phyloP scores from a whole-genome alignment of 2,329 filamentous ascomycete genomes.

The Cercospora sp. region DNA sequence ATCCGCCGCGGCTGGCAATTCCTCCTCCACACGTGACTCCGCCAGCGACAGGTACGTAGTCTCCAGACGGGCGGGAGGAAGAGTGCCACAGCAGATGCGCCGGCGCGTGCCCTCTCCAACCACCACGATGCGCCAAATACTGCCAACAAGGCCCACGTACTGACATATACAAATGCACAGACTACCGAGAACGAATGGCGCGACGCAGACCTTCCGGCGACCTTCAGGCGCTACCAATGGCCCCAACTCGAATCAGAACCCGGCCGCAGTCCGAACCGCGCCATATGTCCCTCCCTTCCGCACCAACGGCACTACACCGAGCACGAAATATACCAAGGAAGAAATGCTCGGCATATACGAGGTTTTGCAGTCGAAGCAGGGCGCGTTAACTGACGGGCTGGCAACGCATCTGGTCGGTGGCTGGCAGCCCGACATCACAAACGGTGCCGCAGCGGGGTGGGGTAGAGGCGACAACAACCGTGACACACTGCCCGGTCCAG shows the following conservation, averaged over 20 bases:
- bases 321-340: constrained; percentile 71
- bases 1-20: constrained; percentile 51
- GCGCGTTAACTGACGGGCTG: constrained; percentile 64
- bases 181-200: constrained; percentile 65
- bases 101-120: not conserved
- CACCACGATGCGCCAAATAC: not conserved
- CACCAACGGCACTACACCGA: constrained; percentile 58
- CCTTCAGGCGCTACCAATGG: constrained; percentile 59
- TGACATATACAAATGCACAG: constrained; percentile 40
- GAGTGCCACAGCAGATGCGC: constrained; percentile 15
- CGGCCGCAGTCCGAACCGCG: constrained; percentile 34
- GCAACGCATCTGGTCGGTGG: constrained; percentile 69
- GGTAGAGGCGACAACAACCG: constrained; percentile 73
- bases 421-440: constrained; percentile 76
- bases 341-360: constrained; percentile 75
- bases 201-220: constrained; percentile 67
- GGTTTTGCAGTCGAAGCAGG: constrained; percentile 56
- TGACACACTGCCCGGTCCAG: constrained; percentile 74
- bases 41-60: constrained; percentile 49
- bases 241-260: constrained; percentile 47
- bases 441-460: constrained; percentile 64
- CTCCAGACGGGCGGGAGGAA: not conserved
- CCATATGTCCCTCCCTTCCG: constrained; percentile 61
- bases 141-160: constrained; percentile 12
- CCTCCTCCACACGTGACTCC: constrained; percentile 45